These are phyloP conservation scores for Sporisorium iseilematis-ciliati DNA, from an alignment of 1,284 basidiomycete genomes.

Conservation along the genomic window DNA sequence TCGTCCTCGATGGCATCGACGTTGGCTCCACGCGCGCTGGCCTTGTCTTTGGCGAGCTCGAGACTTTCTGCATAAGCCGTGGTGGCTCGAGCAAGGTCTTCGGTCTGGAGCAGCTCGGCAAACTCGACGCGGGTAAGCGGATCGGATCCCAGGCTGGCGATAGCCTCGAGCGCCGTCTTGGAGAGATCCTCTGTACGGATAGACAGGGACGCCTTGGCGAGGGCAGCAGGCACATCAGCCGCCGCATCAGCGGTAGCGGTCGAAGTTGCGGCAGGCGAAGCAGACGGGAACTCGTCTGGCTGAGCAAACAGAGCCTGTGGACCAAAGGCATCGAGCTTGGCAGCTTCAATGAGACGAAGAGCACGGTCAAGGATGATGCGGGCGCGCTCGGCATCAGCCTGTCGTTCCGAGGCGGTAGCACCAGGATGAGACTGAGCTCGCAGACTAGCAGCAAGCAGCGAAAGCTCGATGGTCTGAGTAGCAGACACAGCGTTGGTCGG, in stretches of 20 bases:
- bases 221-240: constrained; percentile 33
- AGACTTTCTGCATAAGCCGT: constrained; percentile 49
- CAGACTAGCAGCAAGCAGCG: constrained; percentile 60
- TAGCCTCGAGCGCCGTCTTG: constrained; percentile 49
- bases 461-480: constrained; percentile 56
- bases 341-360: constrained; percentile 59
- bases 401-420: constrained; percentile 50
- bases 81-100: constrained; percentile 53
- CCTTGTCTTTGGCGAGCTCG: constrained; percentile 31
- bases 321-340: constrained; percentile 43
- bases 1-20: constrained; percentile 22
- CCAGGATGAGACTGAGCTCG: constrained; percentile 59
- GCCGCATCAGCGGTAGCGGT: constrained; percentile 30
- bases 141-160: constrained; percentile 55
- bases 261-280: constrained; percentile 16
- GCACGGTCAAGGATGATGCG: constrained; percentile 63
- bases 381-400: constrained; percentile 53
- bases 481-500: constrained; percentile 38
- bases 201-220: constrained; percentile 46
- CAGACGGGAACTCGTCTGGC: constrained; percentile 39
- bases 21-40: constrained; percentile 6
- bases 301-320: constrained; percentile 26
- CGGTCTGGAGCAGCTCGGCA: constrained; percentile 58
- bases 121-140: constrained; percentile 58
- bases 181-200: constrained; percentile 53